These are phyloP conservation scores for Graphium sp. DNA, from an alignment of 2,329 filamentous ascomycete species.

Conservation along the genomic window DNA sequence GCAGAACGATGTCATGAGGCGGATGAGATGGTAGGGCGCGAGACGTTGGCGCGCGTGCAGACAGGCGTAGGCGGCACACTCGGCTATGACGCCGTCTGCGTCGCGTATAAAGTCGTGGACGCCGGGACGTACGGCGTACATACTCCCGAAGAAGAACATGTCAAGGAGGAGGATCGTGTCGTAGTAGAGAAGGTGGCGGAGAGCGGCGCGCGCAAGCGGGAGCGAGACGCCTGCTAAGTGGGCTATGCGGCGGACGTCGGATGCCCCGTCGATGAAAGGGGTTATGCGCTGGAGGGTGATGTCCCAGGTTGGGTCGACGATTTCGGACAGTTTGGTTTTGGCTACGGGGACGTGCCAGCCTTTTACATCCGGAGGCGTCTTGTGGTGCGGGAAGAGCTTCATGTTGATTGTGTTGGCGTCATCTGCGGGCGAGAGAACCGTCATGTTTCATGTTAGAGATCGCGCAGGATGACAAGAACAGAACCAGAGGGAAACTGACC, in stretches of 20 bases:
- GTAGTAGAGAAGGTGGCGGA: slow-evolving; percentile 85
- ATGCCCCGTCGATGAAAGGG: slow-evolving; percentile 76
- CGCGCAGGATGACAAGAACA: neutral
- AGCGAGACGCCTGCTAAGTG: slow-evolving; percentile 73
- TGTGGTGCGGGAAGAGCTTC: slow-evolving; percentile 79
- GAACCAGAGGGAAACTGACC: slow-evolving; percentile 31
- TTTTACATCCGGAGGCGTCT: slow-evolving; percentile 59
- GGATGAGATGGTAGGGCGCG: slow-evolving; percentile 51
- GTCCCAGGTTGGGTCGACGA: slow-evolving; percentile 56
- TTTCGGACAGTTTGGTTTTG: slow-evolving; percentile 45
- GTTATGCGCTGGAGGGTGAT: slow-evolving; percentile 67
- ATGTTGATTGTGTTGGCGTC: slow-evolving; percentile 91
- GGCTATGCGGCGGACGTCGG: slow-evolving; percentile 76
- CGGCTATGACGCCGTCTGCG: slow-evolving; percentile 57
- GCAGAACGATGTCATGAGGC: slow-evolving; percentile 71
- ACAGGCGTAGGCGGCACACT: slow-evolving; percentile 75
- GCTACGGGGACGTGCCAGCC: slow-evolving; percentile 82
- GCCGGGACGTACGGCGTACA: slow-evolving; percentile 68
- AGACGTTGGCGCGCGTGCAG: slow-evolving; percentile 20
- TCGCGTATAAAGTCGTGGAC: slow-evolving; percentile 70
- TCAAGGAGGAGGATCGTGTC: slow-evolving; percentile 81
- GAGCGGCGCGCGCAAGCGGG: slow-evolving; percentile 67
- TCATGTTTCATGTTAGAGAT: neutral
- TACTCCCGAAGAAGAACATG: slow-evolving; percentile 85
- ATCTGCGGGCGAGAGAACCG: slow-evolving; percentile 29